Percentiles rank a stretch among this genome's conserved stretches.
These are phyloP conservation scores for Fusarium multiceps DNA, from an alignment of 2,329 filamentous ascomycete genomes.

Conservation along the genomic window DNA sequence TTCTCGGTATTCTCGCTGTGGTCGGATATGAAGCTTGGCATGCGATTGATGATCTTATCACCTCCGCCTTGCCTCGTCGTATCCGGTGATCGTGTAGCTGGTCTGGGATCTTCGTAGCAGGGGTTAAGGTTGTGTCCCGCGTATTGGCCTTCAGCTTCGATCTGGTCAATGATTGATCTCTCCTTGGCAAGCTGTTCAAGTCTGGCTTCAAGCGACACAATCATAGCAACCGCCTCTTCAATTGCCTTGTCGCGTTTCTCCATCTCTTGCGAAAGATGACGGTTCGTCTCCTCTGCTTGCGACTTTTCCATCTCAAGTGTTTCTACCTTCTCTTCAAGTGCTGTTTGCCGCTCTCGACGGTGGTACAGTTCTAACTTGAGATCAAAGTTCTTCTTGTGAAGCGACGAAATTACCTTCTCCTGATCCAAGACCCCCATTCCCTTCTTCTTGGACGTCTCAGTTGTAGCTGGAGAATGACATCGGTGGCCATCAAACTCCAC, in stretches of 20 bases:
- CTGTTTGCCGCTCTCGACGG: constrained; percentile 71
- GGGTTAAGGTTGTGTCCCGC: constrained; percentile 49
- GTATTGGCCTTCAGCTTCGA: constrained; percentile 58
- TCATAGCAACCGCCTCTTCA: constrained; percentile 76
- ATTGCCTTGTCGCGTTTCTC: constrained; percentile 77
- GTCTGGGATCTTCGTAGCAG: constrained; percentile 39
- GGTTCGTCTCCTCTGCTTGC: constrained; percentile 68
- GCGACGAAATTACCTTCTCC: constrained; percentile 74
- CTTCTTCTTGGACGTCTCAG: constrained; percentile 59
- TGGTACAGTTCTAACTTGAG: constrained; percentile 79
- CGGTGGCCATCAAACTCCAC: constrained; percentile 52
- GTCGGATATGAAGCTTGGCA: constrained; percentile 75
- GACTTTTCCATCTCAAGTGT: constrained; percentile 64
- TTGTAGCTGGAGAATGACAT: constrained; percentile 57
- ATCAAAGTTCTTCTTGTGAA: constrained; percentile 82
- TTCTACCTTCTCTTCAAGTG: constrained; percentile 68
- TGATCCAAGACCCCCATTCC: constrained; percentile 74
- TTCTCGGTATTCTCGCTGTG: constrained; percentile 69
- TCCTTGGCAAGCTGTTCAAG: constrained; percentile 66
- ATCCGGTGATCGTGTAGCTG: constrained; percentile 32
- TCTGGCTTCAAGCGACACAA: constrained; percentile 71
- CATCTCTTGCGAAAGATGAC: constrained; percentile 68
- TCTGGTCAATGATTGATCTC: constrained; percentile 62
- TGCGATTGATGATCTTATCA: constrained; percentile 59
- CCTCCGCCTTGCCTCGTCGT: constrained; percentile 46